Base-by-base conservation (phyloP, 1,284 basidiomycete genomes). In the Xanthoconium separans region DNA sequence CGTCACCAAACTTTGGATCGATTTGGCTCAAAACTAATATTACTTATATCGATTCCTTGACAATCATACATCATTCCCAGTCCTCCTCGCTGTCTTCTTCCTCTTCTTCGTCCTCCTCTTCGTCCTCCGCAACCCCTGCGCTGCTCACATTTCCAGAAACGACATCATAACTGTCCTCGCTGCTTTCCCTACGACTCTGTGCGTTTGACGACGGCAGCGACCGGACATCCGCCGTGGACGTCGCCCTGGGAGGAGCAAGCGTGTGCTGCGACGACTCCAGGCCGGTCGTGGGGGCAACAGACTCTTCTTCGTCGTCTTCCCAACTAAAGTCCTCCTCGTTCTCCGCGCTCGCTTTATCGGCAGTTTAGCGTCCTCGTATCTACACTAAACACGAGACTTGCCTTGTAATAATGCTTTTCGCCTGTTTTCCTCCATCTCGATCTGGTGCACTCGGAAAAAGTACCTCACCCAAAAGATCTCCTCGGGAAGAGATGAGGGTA, bases 401-500 rank as follows among this genome's bases (percentile, higher is more conserved):
- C 93, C 86, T 76, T 88, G 81, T 18, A 98, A 74, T 24, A 97
- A 72, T 29, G 83, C 81, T 71, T 91, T 92, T 55, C 95, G 83
- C 61, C 87, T 86, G 63, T 83, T 83, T 67, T 94, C 92, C 61
- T 95, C 93, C 29, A 77, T 74, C 58, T 89, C 85, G 57, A 97
- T 95, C 71, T 94, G 91, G 68, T 90, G 77, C 34, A 87, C 84
- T 36, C 94, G 84, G 83, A 95, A 98, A 74, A 95, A 93, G 73
- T 94, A 97, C 15, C 94, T 80, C 47, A 83, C 82, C 95, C 95
- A 97, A 73, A 97, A 98, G 39, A 79, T 78, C 44, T 87, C 81
- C 50, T 83, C 79, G 2, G 81, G 76, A 61, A 96, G 73, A 52
- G 77, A 75, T 20, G 81, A 79, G 4, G 92, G 91, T 1, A 94